Percentiles rank a stretch among this genome's conserved stretches.
These are phyloP conservation scores for Myxozyma melibiosi DNA, from an alignment of 805 yeast genomes.

Conservation along the genomic window DNA sequence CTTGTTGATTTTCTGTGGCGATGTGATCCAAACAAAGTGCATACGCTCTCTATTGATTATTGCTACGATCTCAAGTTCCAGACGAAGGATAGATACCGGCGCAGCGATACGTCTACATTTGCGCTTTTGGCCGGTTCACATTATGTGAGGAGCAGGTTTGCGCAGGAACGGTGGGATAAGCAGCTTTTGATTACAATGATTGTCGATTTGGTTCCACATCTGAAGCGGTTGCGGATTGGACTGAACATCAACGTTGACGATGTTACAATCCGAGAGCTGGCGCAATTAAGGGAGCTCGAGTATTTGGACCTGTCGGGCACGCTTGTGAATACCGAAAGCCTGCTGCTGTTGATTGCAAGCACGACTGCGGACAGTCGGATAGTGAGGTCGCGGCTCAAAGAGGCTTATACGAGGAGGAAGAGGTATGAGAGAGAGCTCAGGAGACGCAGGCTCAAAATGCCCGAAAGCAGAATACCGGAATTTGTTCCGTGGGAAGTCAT, in stretches of 20 bases:
- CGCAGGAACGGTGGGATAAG: neutral
- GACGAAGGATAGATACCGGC: neutral
- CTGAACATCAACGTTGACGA: constrained; percentile 9
- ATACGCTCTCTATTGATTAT: constrained; percentile 7
- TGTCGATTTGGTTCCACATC: constrained; percentile 10
- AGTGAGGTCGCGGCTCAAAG: neutral
- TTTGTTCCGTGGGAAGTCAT: constrained; percentile 9
- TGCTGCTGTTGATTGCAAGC: neutral
- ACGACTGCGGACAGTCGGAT: neutral
- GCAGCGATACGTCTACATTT: neutral
- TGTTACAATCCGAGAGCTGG: constrained; percentile 1
- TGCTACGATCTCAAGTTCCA: constrained; percentile 3
- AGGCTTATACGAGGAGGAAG: neutral
- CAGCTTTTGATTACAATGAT: constrained; percentile 3
- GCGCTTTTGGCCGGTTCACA: constrained; percentile 2
- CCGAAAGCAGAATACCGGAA: neutral
- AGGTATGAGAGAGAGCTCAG: neutral
- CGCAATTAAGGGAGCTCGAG: constrained; percentile 1
- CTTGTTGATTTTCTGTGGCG: constrained; percentile 10
- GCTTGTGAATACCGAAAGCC: neutral
- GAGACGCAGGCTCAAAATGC: neutral
- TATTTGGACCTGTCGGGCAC: constrained; percentile 9
- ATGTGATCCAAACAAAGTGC: constrained; percentile 6
- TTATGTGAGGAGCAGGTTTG: neutral
- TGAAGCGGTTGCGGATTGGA: constrained; percentile 13